Evolutionary conservation across 2,329 filamentous ascomycete genomes (phyloP).

Genomic region (Fusarium sacchari): DNA sequence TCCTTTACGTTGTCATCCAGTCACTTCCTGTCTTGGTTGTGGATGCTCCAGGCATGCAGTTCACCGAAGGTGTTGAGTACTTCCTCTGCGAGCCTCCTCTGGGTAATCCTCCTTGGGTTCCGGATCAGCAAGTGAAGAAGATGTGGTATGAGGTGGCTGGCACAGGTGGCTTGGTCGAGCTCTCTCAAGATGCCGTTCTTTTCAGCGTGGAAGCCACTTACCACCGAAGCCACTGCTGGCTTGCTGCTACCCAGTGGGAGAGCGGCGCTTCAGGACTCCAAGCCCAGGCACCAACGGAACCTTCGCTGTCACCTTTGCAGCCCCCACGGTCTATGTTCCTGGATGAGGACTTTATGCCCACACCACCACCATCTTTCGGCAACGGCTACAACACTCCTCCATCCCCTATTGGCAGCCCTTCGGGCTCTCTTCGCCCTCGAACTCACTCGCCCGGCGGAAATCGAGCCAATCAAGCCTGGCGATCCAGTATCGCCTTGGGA

Average conservation of each 20-base stretch:
- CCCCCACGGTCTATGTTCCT: slow-evolving; percentile 52
- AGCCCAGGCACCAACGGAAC: slow-evolving; percentile 43
- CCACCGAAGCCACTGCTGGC: slow-evolving; percentile 67
- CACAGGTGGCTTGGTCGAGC: slow-evolving; percentile 65
- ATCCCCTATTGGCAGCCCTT: slow-evolving; percentile 45
- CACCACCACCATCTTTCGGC: slow-evolving; percentile 37
- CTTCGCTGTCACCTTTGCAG: slow-evolving; percentile 51
- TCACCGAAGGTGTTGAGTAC: slow-evolving; percentile 79
- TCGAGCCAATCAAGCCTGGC: slow-evolving; percentile 49
- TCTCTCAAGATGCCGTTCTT: slow-evolving; percentile 68
- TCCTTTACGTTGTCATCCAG: slow-evolving; percentile 81
- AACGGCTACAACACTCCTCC: slow-evolving; percentile 41
- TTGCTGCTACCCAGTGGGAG: slow-evolving; percentile 62
- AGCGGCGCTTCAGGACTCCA: slow-evolving; percentile 41
- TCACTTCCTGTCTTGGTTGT: slow-evolving; percentile 80
- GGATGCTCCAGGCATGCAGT: slow-evolving; percentile 76
- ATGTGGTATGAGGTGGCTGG: slow-evolving; percentile 82
- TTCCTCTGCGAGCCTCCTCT: slow-evolving; percentile 82
- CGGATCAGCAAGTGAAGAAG: slow-evolving; percentile 70
- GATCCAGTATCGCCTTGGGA: slow-evolving; percentile 57
- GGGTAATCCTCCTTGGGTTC: slow-evolving; percentile 78
- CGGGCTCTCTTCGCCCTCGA: slow-evolving; percentile 49
- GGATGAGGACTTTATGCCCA: slow-evolving; percentile 42
- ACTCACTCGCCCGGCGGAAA: slow-evolving; percentile 52
- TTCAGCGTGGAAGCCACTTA: slow-evolving; percentile 71